Evolutionary conservation across 202 grass and related monocot species (phyloP), one percentile per base, ranked within the genome.

Genomic region (Bolboschoenoplectus hybrid): DNA sequence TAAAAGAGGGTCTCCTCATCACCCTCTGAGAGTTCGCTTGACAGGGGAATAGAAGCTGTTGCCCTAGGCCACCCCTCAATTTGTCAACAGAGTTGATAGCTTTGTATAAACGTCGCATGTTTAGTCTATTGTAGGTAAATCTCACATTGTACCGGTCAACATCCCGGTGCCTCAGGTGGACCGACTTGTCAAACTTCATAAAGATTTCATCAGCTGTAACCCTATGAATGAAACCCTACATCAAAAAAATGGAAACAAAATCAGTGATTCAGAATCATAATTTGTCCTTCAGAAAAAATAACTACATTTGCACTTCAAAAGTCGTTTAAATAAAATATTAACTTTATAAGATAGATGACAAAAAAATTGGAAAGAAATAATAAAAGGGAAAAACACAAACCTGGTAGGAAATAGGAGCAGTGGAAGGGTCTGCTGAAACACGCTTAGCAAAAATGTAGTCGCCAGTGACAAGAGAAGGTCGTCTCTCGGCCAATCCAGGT

Each of bases 141-240:
- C 90, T 95, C 57, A 94, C 93, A 63, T 92, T 87, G 56, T 92
- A 94, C 39, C 45, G 82, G 36, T 91, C 79, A 72, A 67, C 85
- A 20, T 92, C 79, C n/a, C 1, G 82, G 36, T 92, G 93, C 64
- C 40, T 60, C 9, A 44, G 3, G 71, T 98, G 93, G 67, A 98
- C 84, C 13, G 9, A 39, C 2, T 85, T 41, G 84, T 98, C 78
- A 86, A 98, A 98, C 85, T 85, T 80, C 77, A 98, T 73, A 89
- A 89, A 95, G 86, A 98, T 98, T 87, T 95, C 93, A 89, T 95
- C 96, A 43, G 93, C 93, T 81, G 95, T 90, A 45, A 98, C 91
- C 82, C 84, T 98, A 86, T 95, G 91, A 84, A 98, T 98, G 86
- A 84, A 92, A 67, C 96, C 96, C 93, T 98, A 85, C 85, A 87